Base-by-base conservation (phyloP, 225 moss, liverwort and hornwort species). In the Antitrichia curtipendula region DNA sequence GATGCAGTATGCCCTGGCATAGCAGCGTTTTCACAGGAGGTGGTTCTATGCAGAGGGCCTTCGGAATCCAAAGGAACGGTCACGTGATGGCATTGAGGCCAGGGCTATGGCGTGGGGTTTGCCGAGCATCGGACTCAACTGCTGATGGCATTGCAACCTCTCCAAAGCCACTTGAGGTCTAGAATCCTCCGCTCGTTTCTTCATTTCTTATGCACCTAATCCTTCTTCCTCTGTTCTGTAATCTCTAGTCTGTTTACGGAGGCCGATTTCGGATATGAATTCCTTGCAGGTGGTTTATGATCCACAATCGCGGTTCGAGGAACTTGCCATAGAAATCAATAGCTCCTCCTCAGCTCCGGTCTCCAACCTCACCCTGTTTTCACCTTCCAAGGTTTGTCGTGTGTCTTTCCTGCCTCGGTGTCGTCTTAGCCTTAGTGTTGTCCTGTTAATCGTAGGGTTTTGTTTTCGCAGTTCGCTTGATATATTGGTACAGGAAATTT, bases 331-430 rank as follows among this genome's bases (percentile, higher is more conserved):
- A 83, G 92, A 92, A 32, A 45, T 80, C 38, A 87, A 87, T 47
- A 89, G 89, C 82, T 89, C 90, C 52, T 89, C 90, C 59, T 86
- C 90, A 68, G 36, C 86, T 77, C 15, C 60, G 49, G 65, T 90
- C 82, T 89, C 89, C 84, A 93, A 96, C 85, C 87, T 97, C 61
- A 93, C 96, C 58, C 84, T 97, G 22, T 97, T 97, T 84, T 97
- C 97, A 85, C 96, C 97, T 75, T 97, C 96, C 81, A 97, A 97
- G 97, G 97, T 96, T 84, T 89, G 84, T 82, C 76, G 16, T 50
- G 21, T 84, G 52, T 49, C 49, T 81, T 78, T 85, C 81, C n/a
- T 74, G 62, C 32, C 50, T 68, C n/a, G 56, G 64, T 70, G 41
- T 74, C 57, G 73, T 63, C 85, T 62, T 63, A 38, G 34, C n/a